Evolutionary conservation across 495 filamentous ascomycete species (phyloP).

Genomic region (Penicillium mononematosum): DNA sequence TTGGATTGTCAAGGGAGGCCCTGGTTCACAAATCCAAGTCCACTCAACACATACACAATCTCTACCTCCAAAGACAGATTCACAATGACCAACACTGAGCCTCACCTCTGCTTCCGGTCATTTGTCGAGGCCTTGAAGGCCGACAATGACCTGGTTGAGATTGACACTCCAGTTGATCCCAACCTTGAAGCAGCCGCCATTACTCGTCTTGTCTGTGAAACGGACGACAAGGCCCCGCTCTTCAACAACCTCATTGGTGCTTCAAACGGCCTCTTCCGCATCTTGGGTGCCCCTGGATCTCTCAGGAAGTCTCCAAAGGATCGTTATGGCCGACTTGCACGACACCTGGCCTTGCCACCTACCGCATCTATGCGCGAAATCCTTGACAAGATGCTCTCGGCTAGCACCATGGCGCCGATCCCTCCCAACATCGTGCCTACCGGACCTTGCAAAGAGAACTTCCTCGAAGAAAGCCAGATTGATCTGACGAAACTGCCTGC

Average conservation of each 20-base stretch:
- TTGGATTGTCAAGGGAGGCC: too few relatives aligned
- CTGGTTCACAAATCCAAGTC: too few relatives aligned
- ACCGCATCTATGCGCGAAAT: slow-evolving; percentile 32
- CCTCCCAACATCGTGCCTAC: slow-evolving; percentile 24
- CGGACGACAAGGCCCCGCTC: slow-evolving; percentile 35
- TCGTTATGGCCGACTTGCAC: slow-evolving; percentile 34
- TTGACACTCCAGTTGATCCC: slow-evolving; percentile 36
- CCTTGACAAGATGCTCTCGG: slow-evolving; percentile 32
- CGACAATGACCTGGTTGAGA: slow-evolving; percentile 19
- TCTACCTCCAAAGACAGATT: too few relatives aligned
- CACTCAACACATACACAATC: too few relatives aligned
- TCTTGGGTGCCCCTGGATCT: slow-evolving; percentile 35
- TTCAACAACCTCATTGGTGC: slow-evolving; percentile 43
- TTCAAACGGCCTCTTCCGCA: slow-evolving; percentile 38
- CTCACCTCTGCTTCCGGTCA: not conserved
- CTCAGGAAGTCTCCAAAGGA: slow-evolving; percentile 31
- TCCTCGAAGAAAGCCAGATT: slow-evolving; percentile 31
- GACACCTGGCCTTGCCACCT: slow-evolving; percentile 33
- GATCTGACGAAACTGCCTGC: slow-evolving; percentile 37
- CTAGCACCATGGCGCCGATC: slow-evolving; percentile 28
- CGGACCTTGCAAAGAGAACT: slow-evolving; percentile 39
- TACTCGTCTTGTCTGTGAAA: slow-evolving; percentile 38
- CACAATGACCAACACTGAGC: slow-evolving; percentile 6
- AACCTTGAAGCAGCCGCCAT: slow-evolving; percentile 41
- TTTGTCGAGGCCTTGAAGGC: not conserved